These are phyloP conservation scores for Microdochium nivale DNA, from an alignment of 2,329 filamentous ascomycete genomes.

Conservation along the genomic window DNA sequence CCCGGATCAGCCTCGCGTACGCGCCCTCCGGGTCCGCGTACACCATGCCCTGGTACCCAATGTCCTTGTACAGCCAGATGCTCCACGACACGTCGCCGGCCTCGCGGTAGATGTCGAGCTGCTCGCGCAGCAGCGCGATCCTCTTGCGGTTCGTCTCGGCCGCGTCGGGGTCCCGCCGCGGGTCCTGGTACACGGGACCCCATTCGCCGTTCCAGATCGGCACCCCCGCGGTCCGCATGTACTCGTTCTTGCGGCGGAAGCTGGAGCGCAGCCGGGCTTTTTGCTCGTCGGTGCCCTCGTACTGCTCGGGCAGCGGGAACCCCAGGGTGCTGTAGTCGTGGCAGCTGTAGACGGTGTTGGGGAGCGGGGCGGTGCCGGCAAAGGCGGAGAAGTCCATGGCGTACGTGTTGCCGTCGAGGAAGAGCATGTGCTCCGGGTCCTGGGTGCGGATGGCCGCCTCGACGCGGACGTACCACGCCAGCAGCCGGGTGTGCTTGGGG, in stretches of 20 bases:
- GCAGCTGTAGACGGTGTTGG: slow-evolving; percentile 34
- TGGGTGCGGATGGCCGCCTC: slow-evolving; percentile 23
- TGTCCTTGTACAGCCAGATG: slow-evolving; percentile 53
- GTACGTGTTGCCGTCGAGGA: slow-evolving; percentile 44
- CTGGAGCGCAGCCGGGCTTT: slow-evolving; percentile 27
- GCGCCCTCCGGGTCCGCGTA: slow-evolving; percentile 33
- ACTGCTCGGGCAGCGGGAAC: slow-evolving; percentile 30
- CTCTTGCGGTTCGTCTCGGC: slow-evolving; percentile 29
- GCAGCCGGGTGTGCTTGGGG: slow-evolving; percentile 18
- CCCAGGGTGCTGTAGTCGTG: slow-evolving; percentile 39
- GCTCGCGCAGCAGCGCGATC: slow-evolving; percentile 30
- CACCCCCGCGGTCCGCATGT: slow-evolving; percentile 29
- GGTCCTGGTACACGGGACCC: slow-evolving; percentile 37
- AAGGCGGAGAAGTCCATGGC: slow-evolving; percentile 40
- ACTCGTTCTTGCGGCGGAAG: slow-evolving; percentile 33
- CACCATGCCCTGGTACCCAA: slow-evolving; percentile 47
- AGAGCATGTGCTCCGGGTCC: slow-evolving; percentile 34
- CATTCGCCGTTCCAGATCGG: slow-evolving; percentile 44
- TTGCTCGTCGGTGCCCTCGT: slow-evolving; percentile 30
- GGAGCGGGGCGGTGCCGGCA: slow-evolving; percentile 15
- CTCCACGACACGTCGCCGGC: slow-evolving; percentile 40
- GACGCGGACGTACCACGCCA: slow-evolving; percentile 24
- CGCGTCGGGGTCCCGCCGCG: slow-evolving; percentile 24
- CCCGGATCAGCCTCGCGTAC: slow-evolving; percentile 40
- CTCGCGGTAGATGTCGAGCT: slow-evolving; percentile 27